Evolutionary conservation across 371 early-diverging fungal species (phyloP), one percentile per base, ranked within the genome.

Genomic region (Mucor racemosus): DNA sequence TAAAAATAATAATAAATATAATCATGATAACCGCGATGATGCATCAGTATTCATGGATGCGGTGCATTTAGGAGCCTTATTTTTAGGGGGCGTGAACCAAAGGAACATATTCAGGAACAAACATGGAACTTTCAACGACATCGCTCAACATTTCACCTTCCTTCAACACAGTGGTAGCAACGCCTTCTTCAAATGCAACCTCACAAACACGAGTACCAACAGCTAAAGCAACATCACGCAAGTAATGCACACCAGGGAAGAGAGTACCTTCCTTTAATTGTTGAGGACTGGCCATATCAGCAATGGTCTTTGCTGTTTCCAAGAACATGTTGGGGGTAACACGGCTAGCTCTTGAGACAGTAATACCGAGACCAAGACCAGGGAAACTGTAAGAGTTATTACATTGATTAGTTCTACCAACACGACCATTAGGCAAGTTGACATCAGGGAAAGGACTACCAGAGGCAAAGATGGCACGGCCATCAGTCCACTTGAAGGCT

Each of bases 301-400:
- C 88, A 72, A 88, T 86, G 10, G 80, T 77, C 38, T 80, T 71
- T 5, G 88, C 88, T 3, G 88, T 84, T 67, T 88, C 86, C 64
- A 88, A 66, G 63, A 88, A 88, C 88, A 88, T 88, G 59, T 62
- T 82, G 36, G 84, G 72, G 0, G 86, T 85, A 7, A 88, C 88
- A n/a, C 78, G 76, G 53, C 71, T 79, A 4, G 86, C 81, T 40
- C 83, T 73, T 21, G 88, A 84, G 17, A 84, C 84, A 1, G 84
- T 84, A 42, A 88, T 76, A 63, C 86, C 88, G 21, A 88, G 73
- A 66, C 88, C 88, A 35, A 88, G 75, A 67, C 88, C 80, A 54
- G 85, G 68, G 81, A 88, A 88, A 42, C 85, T 85, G 72, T 85
- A 86, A 54, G 86, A 85, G 71, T 88, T 88, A 71, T 88, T 88